Conservation (phyloP, 768 basidiomycete genomes). For the Pisolithus tinctorius region DNA sequence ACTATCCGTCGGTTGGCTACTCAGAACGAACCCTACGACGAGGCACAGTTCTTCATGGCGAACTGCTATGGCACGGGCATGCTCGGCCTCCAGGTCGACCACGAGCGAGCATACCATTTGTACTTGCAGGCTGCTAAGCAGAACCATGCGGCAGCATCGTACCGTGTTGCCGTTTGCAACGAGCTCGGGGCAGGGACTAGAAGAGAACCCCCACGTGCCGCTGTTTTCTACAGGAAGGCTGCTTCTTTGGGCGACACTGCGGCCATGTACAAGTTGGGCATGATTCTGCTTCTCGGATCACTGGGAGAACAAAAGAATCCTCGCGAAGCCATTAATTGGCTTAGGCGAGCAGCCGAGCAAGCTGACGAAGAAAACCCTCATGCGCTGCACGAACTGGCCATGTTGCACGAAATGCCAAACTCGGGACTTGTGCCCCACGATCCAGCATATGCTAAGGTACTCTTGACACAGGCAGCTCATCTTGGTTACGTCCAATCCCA, state of each 20-base stretch:
- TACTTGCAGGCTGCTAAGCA: constrained; percentile 97
- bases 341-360: constrained; percentile 91
- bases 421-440: constrained; percentile 70
- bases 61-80: constrained; percentile 95
- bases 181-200: constrained; percentile 96
- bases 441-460: constrained; percentile 72
- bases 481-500: constrained; percentile 91
- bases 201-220: constrained; percentile 80
- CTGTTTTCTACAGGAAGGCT: constrained; percentile 94
- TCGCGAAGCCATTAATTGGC: constrained; percentile 91
- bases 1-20: constrained; percentile 90
- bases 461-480: constrained; percentile 88
- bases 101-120: constrained; percentile 94
- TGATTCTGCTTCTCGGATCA: constrained; percentile 83
- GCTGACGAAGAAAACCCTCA: constrained; percentile 98
- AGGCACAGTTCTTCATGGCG: constrained; percentile 97
- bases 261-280: constrained; percentile 99
- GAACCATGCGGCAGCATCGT: constrained; percentile 91
- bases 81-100: constrained; percentile 93
- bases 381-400: constrained; percentile 91
- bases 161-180: constrained; percentile 97
- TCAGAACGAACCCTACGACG: constrained; percentile 85
- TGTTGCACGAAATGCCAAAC: constrained; percentile 70
- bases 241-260: constrained; percentile 94
- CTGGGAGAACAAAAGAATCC: constrained; percentile 80